Evolutionary conservation across 148 eudicot genomes (phyloP), one percentile per base, ranked within the genome.

Genomic region (Fagopyrum tataricum): DNA sequence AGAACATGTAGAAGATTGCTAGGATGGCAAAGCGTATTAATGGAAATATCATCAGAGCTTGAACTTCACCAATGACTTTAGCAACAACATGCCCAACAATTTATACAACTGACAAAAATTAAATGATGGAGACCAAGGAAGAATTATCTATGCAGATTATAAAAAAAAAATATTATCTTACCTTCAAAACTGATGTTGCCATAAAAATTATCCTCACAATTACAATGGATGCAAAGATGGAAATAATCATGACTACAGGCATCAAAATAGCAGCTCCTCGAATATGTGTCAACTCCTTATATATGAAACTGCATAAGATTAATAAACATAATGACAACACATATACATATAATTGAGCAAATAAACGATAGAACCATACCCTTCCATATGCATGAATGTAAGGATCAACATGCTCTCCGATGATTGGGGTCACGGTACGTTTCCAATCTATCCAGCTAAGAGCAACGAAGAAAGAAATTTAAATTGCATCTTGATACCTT

Each of bases 141-240:
- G 14, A 47, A 56, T 23, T 20, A 10, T 53, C 24, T 52, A 15
- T 17, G 20, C 58, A 5, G 9, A 51, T 21, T 55, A 55, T 20
- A 55, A 55, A n/a, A 9, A 55, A 26, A 42, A 62, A 26, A 12
- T 5, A 13, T 20, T n/a, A n/a, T 81, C 83, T 85, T 81, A 82
- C 99, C 99, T 95, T 95, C 44, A 95, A 88, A 70, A 95, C 99
- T 39, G 97, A 88, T 69, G 96, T 91, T 73, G 97, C 99, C 97
- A 95, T 95, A 72, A 95, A 87, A 67, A 95, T 95, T 71, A 97
- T 97, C 49, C 99, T 82, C 68, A 91, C 83, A 74, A 95, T 89
- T 70, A 97, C 97, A 73, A 95, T 84, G 70, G 99, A 90, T 59
- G 94, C 87, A 44, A 95, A 88, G 71, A 95, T 44, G 18, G 97